A percentile compares a stretch with the other conserved stretches of the same genome.
These are phyloP conservation scores for Aspergillus asperescens DNA, from an alignment of 495 filamentous ascomycete genomes.

Conservation along the genomic window DNA sequence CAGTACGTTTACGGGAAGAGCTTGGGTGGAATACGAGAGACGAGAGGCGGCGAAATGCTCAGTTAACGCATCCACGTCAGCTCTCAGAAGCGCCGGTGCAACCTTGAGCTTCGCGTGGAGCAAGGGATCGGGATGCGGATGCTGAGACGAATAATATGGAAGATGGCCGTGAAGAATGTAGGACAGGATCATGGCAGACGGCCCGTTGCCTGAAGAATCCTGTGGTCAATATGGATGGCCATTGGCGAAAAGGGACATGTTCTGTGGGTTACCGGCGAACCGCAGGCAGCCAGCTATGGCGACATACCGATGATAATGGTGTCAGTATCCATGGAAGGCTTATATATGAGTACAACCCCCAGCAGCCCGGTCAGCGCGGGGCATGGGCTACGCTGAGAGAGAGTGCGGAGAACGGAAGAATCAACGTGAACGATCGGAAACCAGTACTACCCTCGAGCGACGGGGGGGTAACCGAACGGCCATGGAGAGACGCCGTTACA, in stretches of 20 bases:
- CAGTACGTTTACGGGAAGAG: conserved; percentile 59
- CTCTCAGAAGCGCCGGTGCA: conserved; percentile 41
- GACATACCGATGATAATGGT: conserved; percentile 47
- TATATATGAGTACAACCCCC: conserved; percentile 20
- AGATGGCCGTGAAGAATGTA: conserved; percentile 64
- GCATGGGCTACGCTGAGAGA: conserved; percentile 24
- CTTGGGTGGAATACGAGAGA: conserved; percentile 60
- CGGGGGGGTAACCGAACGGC: conserved; percentile 19
- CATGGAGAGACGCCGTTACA: conserved; percentile 22
- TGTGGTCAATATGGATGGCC: conserved; percentile 10
- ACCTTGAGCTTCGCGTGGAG: conserved; percentile 51
- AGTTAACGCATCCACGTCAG: conserved; percentile 46
- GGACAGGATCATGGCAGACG: conserved; percentile 61
- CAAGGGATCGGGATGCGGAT: conserved; percentile 56
- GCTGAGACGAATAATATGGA: conserved; percentile 50
- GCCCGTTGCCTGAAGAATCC: conserved; percentile 51
- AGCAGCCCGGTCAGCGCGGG: conserved; percentile 26
- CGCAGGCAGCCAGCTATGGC: conserved; percentile 11
- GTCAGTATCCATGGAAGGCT: conserved; percentile 41
- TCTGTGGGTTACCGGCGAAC: not conserved
- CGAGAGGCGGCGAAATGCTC: conserved; percentile 58
- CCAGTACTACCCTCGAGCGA: conserved; percentile 21
- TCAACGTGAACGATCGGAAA: conserved; percentile 1
- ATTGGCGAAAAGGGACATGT: conserved; percentile 11
- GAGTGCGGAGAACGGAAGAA: conserved; percentile 15